phyloP scores from a whole-genome alignment of 495 filamentous ascomycete species.

The Hyaloscypha variabilis region DNA sequence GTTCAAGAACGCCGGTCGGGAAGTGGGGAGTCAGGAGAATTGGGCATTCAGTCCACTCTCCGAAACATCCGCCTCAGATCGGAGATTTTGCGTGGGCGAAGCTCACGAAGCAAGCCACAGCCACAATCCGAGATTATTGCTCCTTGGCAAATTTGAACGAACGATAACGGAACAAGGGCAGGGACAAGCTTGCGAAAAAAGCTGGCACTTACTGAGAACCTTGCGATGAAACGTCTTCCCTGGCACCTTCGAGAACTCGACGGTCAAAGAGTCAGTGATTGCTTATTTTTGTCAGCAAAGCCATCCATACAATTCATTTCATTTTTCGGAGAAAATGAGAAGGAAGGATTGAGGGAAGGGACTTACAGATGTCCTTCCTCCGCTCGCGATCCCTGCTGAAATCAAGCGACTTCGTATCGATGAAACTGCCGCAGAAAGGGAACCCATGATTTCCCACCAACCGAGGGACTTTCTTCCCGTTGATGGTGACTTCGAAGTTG shows the following conservation, averaged over 20 bases:
- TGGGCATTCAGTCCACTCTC: not conserved
- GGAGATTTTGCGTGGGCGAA: not conserved
- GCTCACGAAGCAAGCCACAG: not conserved
- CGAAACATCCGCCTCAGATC: not conserved
- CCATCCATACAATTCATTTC: not conserved
- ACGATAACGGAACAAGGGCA: not conserved
- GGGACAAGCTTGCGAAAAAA: not conserved
- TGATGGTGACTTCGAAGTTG: conserved; percentile 74
- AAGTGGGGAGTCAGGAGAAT: not conserved
- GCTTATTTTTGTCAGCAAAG: conserved; percentile 12
- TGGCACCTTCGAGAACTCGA: conserved; percentile 69
- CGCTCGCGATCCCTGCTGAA: conserved; percentile 42
- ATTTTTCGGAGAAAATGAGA: not conserved
- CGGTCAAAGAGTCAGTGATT: conserved; percentile 65
- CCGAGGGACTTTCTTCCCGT: conserved; percentile 55
- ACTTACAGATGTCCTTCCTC: conserved; percentile 26
- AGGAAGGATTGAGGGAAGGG: too few species aligned
- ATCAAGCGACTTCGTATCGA: conserved; percentile 77
- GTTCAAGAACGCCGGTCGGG: too few species aligned
- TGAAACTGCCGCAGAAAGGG: conserved; percentile 83
- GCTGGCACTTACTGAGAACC: conserved; percentile 57
- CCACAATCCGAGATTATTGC: not conserved
- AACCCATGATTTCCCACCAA: conserved; percentile 57
- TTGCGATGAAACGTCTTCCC: conserved; percentile 80
- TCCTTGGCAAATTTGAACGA: not conserved